Evolutionary conservation across 768 basidiomycete species (phyloP).

Genomic region (Lactarius pseudohatsudake): DNA sequence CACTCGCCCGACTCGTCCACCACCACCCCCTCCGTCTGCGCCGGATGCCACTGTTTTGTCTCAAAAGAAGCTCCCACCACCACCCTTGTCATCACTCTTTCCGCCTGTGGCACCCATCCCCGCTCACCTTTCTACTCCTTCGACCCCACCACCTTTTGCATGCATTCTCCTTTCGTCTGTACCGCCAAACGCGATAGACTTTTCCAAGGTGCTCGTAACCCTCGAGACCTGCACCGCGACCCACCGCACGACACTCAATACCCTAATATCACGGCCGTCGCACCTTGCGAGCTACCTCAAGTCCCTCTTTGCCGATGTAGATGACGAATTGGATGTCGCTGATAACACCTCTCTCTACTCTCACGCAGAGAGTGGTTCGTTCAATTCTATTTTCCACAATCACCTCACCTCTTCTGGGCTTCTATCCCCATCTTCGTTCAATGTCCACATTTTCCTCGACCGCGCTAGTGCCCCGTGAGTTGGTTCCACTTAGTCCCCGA

Average conservation of each 20-base stretch:
- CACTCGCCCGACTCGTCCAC: conserved; percentile 39
- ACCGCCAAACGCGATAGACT: conserved; percentile 51
- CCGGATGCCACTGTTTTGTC: conserved; percentile 29
- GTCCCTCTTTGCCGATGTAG: conserved; percentile 35
- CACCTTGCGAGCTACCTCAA: conserved; percentile 48
- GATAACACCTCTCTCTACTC: conserved; percentile 58
- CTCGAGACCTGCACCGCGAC: conserved; percentile 72
- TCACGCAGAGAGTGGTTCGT: conserved; percentile 42
- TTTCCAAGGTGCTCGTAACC: conserved; percentile 62
- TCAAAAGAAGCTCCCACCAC: conserved; percentile 33
- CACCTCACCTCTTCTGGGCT: conserved; percentile 64
- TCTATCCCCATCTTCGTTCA: conserved; percentile 43
- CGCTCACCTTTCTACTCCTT: conserved; percentile 44
- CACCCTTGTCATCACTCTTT: conserved; percentile 39
- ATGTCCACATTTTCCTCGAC: conserved; percentile 75
- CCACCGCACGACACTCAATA: conserved; percentile 63
- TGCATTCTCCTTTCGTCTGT: conserved; percentile 61
- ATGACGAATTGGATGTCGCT: conserved; percentile 38
- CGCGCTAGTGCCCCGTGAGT: conserved; percentile 78
- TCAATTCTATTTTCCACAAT: conserved; percentile 55
- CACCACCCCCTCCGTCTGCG: conserved; percentile 32
- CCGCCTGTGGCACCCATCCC: conserved; percentile 52
- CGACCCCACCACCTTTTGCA: conserved; percentile 57
- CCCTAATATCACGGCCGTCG: conserved; percentile 68
- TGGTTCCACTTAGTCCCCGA: background rate